Evolutionary conservation across 108 stramenopile species (phyloP).

Genomic region (Ochromonas danica): DNA sequence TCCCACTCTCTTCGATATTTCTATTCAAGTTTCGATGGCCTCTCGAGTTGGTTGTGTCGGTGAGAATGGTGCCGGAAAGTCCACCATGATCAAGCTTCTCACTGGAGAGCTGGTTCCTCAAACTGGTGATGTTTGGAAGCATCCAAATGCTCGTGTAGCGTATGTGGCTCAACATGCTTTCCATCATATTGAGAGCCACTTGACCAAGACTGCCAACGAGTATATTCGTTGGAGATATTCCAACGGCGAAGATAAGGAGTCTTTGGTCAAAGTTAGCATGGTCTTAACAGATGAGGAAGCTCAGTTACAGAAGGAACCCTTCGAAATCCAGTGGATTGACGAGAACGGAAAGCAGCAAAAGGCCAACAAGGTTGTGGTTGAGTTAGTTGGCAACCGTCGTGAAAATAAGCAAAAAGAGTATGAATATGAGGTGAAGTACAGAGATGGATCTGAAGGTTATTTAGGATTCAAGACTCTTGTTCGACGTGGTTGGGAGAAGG

Average conservation of each 20-base stretch:
- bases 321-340: constrained; percentile 85
- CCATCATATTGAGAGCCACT: constrained; percentile 98
- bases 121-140: constrained; percentile 91
- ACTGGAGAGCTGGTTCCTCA: constrained; percentile 85
- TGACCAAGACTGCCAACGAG: constrained; percentile 96
- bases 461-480: constrained; percentile 83
- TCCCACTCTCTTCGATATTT: constrained; percentile 91
- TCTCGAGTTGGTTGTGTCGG: constrained; percentile 99
- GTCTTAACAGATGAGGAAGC: constrained; percentile 89
- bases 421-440: constrained; percentile 83
- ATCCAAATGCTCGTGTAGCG: constrained; percentile 97
- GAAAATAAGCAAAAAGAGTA: constrained; percentile 86
- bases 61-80: constrained; percentile 99
- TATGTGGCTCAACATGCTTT: constrained; percentile 99
- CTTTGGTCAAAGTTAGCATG: constrained; percentile 81
- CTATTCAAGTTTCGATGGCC: constrained; percentile 90
- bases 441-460: constrained; percentile 73
- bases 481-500: constrained; percentile 98
- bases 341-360: constrained; percentile 91
- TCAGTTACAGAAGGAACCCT: constrained; percentile 85
- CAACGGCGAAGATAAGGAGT: constrained; percentile 98
- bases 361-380: constrained; percentile 92
- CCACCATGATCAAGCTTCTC: constrained; percentile 96
- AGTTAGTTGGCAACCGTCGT: constrained; percentile 91
- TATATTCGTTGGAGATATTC: constrained; percentile 99